Conservation (phyloP, 345 rosid genomes). For the Brassica cretica region DNA sequence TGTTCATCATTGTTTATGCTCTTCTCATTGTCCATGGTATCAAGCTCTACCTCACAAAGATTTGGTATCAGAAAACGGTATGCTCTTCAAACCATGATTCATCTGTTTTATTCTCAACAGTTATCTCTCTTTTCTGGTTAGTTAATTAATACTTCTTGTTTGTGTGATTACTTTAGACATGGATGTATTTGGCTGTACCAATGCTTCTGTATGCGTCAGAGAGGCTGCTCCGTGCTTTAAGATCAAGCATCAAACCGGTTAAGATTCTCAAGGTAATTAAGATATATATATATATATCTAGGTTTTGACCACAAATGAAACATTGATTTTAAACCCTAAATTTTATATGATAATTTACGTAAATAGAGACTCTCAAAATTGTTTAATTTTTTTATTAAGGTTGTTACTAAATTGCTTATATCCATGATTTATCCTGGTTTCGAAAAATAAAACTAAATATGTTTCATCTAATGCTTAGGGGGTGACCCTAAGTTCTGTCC, state of each 20-base stretch:
- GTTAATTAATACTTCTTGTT: constrained; percentile 3
- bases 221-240: constrained; percentile 63
- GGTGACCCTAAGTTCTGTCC: too few species aligned
- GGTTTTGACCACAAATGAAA: too few species aligned
- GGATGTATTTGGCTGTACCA: constrained; percentile 89
- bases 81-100: background rate
- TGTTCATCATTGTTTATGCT: constrained; percentile 72
- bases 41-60: constrained; percentile 65
- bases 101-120: background rate
- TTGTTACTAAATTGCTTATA: too few species aligned
- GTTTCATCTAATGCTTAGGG: too few species aligned
- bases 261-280: constrained; percentile 60
- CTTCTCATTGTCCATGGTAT: constrained; percentile 81
- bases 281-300: background rate
- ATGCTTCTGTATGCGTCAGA: constrained; percentile 62
- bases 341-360: too few species aligned
- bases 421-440: too few species aligned
- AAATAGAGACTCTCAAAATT: too few species aligned
- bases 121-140: background rate
- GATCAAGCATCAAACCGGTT: constrained; percentile 69
- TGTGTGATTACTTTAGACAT: constrained; percentile 52
- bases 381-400: too few species aligned
- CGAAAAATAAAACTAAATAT: too few species aligned
- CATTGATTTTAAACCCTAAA: too few species aligned
- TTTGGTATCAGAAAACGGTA: constrained; percentile 85